These are phyloP conservation scores for Candida mesenterica DNA, from an alignment of 1,139 yeast species.

Conservation along the genomic window DNA sequence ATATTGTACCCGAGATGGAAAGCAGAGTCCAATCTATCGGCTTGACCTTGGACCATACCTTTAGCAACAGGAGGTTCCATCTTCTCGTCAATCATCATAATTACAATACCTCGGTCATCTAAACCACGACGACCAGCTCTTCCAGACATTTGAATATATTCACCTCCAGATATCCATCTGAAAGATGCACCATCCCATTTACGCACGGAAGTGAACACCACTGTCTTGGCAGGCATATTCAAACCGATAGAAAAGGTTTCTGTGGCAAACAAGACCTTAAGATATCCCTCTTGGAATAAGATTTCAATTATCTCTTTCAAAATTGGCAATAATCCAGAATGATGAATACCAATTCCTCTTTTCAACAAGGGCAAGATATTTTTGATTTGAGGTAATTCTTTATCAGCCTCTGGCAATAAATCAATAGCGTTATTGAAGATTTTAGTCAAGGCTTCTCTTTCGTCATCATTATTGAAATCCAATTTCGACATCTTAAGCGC, in stretches of 20 bases:
- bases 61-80: slow-evolving; percentile 99
- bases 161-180: slow-evolving; percentile 99
- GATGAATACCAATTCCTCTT: slow-evolving; percentile 98
- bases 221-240: slow-evolving; percentile 95
- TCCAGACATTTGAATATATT: slow-evolving; percentile 98
- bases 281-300: slow-evolving; percentile 91
- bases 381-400: slow-evolving; percentile 90
- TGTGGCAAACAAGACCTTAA: slow-evolving; percentile 93
- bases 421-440: slow-evolving; percentile 88
- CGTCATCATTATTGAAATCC: slow-evolving; percentile 90
- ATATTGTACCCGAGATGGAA: slow-evolving; percentile 96
- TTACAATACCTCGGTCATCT: slow-evolving; percentile 98
- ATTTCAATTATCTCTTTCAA: slow-evolving; percentile 96
- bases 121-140: slow-evolving; percentile 99
- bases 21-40: slow-evolving; percentile 93
- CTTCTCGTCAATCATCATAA: slow-evolving; percentile 98
- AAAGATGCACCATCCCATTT: slow-evolving; percentile 98
- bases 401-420: slow-evolving; percentile 83
- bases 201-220: slow-evolving; percentile 92
- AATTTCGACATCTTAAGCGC: slow-evolving; percentile 94
- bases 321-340: slow-evolving; percentile 93
- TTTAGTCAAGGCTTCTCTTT: slow-evolving; percentile 82
- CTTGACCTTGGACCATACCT: slow-evolving; percentile 99
- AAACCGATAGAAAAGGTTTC: slow-evolving; percentile 99
- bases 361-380: slow-evolving; percentile 82